Evolutionary conservation across 164 flowering plant genomes (phyloP).

Genomic region (Taxillus chinensis): DNA sequence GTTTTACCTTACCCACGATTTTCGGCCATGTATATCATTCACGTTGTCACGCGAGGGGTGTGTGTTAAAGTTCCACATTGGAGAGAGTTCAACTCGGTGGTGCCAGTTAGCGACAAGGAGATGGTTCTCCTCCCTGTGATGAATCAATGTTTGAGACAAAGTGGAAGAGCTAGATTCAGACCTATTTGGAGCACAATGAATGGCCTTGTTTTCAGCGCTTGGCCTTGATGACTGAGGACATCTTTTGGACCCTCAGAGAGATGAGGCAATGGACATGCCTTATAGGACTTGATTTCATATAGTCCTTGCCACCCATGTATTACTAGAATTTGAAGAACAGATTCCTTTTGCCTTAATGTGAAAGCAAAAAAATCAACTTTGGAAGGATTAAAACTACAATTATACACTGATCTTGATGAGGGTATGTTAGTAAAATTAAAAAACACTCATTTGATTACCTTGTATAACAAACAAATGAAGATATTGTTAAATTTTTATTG

Average conservation of each 20-base stretch:
- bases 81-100: slow-evolving; percentile 80
- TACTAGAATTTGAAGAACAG: slow-evolving; percentile 60
- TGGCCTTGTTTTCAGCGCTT: slow-evolving; percentile 81
- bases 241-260: slow-evolving; percentile 71
- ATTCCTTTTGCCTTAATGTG: no score
- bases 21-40: no score
- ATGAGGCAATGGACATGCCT: slow-evolving; percentile 60
- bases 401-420: no score
- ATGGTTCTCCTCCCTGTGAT: slow-evolving; percentile 68
- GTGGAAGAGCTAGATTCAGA: slow-evolving; percentile 88
- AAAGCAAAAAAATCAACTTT: no score
- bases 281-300: slow-evolving; percentile 90
- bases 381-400: no score
- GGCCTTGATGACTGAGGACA: slow-evolving; percentile 60
- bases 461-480: no score
- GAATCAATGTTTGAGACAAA: slow-evolving; percentile 84
- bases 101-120: slow-evolving; percentile 66
- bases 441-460: no score
- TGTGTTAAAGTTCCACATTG: no score
- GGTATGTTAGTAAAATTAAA: no score
- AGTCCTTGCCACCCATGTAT: slow-evolving; percentile 81
- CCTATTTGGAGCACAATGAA: slow-evolving; percentile 83
- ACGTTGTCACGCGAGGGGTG: no score
- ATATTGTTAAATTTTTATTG: no score
- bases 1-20: no score